Base-by-base conservation (phyloP, 176 grass and related monocot species). In the Bothriochloa decipiens region DNA sequence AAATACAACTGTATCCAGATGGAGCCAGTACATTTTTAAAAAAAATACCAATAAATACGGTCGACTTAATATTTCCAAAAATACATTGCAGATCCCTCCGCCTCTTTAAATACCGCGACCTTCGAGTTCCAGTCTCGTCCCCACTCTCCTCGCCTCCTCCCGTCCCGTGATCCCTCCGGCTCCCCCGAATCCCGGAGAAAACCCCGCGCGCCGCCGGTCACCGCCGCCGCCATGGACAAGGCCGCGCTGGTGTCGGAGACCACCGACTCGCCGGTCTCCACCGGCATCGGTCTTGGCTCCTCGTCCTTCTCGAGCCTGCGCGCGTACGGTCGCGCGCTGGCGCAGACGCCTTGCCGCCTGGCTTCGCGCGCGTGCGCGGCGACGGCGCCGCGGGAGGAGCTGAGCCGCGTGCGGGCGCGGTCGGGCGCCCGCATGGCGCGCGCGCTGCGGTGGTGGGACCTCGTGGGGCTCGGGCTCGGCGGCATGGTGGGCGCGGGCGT, bases 401-500 rank as follows among this genome's bases (percentile, higher is more conserved):
- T 89, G 92, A 91, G 72, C 89, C 86, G 77, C 28, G 70, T 91
- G 9, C 74, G 92, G 1, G 89, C 89, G 27, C 68, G 89, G 20
- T 94, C 92, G 12, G 92, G 92, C 0, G 0, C 79, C 8, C 71
- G 77, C 70, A 94, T 94, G 92, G 65, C 65, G 45, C 76, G 84
- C 52, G 69, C 92, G 23, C 84, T 94, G 76, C 87, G 92, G 72
- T 94, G 89, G 92, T 75, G 77, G 27, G 92, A 94, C 64, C 89
- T 94, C 3, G 80, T 94, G 2, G 92, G 92, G 2, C 73, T 94
- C 0, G 92, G 92, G 0, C 87, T 91, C 12, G 90, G 90, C 39
- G 90, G 90, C 57, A 91, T 91, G 90, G 90, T 91, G 4, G 90
- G 90, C 36, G 90, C 90, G 37, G 90, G 86, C 2, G 90, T 91